Evolutionary conservation across 2,329 filamentous ascomycete genomes (phyloP), one percentile per base, ranked within the genome.

Genomic region (Verticillium isaacii): DNA sequence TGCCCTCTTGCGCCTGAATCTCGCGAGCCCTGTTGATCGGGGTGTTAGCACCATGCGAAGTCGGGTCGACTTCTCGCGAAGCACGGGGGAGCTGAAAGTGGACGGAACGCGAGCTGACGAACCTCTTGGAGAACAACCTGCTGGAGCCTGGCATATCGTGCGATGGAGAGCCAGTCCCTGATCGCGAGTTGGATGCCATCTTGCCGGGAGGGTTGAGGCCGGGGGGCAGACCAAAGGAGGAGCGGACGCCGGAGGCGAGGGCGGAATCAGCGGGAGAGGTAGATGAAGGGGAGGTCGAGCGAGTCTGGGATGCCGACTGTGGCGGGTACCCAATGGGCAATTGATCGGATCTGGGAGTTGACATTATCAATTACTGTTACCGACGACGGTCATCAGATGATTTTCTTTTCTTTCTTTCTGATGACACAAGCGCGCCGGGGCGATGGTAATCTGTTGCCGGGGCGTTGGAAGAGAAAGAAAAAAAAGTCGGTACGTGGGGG

Each of bases 1-100:
- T 83, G 59, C 93, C 93, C 84, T 98, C 94, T 79, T 97, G 93
- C 60, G 93, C 93, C 80, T 98, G 94, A 65, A 98, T 97, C 77
- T 99, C 95, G 75, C 95, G 87, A 67, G 95, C 93, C 73, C 94
- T 97, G 65, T n/a, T 36, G 59, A 62, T 25, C 54, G 36, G 59
- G 45, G 17, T 32, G 32, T 56, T n/a, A 56, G 32, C 25, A 32
- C 6, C 8, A 29, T 32, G 54, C 29, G 54, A 4, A 25, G 32
- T 9, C 54, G 14, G 3, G 23, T 5, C 36, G 19, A 25, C 60
- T 23, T 57, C 11, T 25, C 56, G n/a, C 56, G 19, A 57, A 29
- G 34, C 29, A 29, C 29, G 25, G 29, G 29, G 29, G 29, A 29
- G 29, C 29, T 29, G 29, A 29, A 29, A 6, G 3, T 6, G 29